Evolutionary conservation across 106 monocot genomes (phyloP), one percentile per base, ranked within the genome.

Genomic region (Amphibolis antarctica): DNA sequence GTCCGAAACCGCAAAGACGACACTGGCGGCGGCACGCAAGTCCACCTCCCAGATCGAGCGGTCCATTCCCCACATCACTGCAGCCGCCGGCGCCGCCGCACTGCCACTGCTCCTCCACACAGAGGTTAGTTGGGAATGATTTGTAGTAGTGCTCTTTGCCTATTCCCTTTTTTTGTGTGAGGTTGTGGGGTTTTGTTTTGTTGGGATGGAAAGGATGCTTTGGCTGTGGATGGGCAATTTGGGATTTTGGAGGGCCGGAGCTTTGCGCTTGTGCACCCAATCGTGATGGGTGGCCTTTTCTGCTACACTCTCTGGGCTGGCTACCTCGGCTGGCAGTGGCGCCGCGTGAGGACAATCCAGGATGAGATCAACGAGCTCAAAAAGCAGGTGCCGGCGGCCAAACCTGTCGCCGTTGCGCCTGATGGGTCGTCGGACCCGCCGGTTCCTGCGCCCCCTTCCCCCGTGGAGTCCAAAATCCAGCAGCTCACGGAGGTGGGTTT

Each of bases 321-420:
- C 0, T 94, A 94, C 55, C 72, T 94, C 0, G 89, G 93, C 9
- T 94, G 93, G 93, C 93, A 94, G 26, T 94, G 93, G 89, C 89
- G 93, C 36, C 78, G 93, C 19, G 83, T 89, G 12, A 67, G 89
- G 20, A 94, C 93, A 59, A 77, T 86, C 53, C 86, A 89, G 69
- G 77, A 86, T 21, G 93, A 93, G 66, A 81, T 93, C 74, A 93
- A 89, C 69, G 79, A 93, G 70, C 79, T 93, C 65, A 93, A 93
- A 70, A 81, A 83, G 61, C 85, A 89, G 59, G 77, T 83, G 28
- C 58, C 59, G 30, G 44, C 48, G 22, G 36, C 12, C 4, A 44
- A 78, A 0, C 73, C 65, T 5, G 57, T 60, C 0, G 64, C 69
- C 5, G 66, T 74, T 27, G 28, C 67, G 46, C 53, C 73, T 43